Percentiles rank a stretch among this genome's conserved stretches.
Evolutionary conservation across 345 rosid genomes (phyloP).

Genomic region (Populus simonii): DNA sequence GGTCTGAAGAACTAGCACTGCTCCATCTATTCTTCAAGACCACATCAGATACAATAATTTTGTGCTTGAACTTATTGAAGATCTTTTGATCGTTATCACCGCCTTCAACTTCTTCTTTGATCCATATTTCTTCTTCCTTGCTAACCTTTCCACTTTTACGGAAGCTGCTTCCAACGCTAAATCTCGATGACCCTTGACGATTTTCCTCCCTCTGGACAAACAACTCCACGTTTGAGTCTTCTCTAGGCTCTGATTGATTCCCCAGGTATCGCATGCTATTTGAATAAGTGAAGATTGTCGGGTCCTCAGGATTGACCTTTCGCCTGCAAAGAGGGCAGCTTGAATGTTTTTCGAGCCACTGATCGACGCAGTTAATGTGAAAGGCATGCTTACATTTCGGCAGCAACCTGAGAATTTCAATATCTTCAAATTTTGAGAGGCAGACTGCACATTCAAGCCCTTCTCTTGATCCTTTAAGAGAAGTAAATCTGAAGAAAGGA

Average conservation of each 20-base stretch:
- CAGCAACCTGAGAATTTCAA: slow-evolving; percentile 65
- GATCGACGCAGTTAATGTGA: slow-evolving; percentile 76
- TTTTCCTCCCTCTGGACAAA: slow-evolving; percentile 66
- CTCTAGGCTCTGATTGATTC: slow-evolving; percentile 43
- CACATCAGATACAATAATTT: slow-evolving; percentile 67
- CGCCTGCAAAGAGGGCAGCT: slow-evolving; percentile 85
- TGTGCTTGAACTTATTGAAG: slow-evolving; percentile 65
- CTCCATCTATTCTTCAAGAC: slow-evolving; percentile 83
- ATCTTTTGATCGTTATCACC: slow-evolving; percentile 12
- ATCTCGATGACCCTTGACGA: slow-evolving; percentile 53
- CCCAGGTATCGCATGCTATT: slow-evolving; percentile 53
- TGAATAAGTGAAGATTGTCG: slow-evolving; percentile 42
- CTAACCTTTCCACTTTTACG: slow-evolving; percentile 39
- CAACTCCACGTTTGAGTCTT: slow-evolving; percentile 57
- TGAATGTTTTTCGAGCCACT: slow-evolving; percentile 86
- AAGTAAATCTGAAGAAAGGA: slow-evolving; percentile 81
- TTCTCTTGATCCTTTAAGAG: slow-evolving; percentile 63
- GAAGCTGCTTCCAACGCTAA: slow-evolving; percentile 72
- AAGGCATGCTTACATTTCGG: slow-evolving; percentile 89
- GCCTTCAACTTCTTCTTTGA: slow-evolving; percentile 6
- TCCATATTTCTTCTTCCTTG: slow-evolving; percentile 20
- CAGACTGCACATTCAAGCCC: slow-evolving; percentile 93
- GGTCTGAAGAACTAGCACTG: slow-evolving; percentile 73
- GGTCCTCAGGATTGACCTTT: slow-evolving; percentile 54
- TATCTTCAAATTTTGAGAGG: slow-evolving; percentile 73